Evolutionary conservation across 1,139 yeast species (phyloP).

Genomic region (Candida neerlandica): DNA sequence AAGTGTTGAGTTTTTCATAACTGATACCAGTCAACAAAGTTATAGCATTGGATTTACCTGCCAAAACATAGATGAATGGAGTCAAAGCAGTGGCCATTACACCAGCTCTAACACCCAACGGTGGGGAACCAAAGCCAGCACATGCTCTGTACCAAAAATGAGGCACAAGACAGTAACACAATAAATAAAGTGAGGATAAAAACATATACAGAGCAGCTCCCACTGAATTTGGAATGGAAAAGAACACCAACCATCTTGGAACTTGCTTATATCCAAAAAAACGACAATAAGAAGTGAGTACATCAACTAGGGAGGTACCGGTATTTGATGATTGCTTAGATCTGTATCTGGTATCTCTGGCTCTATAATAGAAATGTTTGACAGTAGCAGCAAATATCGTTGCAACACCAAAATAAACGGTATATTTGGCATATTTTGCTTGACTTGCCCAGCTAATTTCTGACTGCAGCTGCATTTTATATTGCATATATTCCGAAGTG

Average conservation of each 20-base stretch:
- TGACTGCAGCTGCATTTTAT: slow-evolving; percentile 35
- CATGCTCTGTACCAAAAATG: slow-evolving; percentile 61
- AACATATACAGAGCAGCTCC: slow-evolving; percentile 48
- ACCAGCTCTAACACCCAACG: slow-evolving; percentile 59
- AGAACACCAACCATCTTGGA: slow-evolving; percentile 36
- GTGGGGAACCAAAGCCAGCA: slow-evolving; percentile 64
- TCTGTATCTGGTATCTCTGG: slow-evolving; percentile 35
- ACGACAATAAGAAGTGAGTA: slow-evolving; percentile 44
- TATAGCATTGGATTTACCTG: slow-evolving; percentile 56
- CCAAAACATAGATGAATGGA: slow-evolving; percentile 52
- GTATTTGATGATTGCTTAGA: slow-evolving; percentile 13
- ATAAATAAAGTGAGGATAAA: slow-evolving; percentile 45
- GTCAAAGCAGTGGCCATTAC: slow-evolving; percentile 54
- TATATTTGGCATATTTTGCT: slow-evolving; percentile 44
- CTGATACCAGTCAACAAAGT: slow-evolving; percentile 56
- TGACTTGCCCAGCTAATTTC: slow-evolving; percentile 43
- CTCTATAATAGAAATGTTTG: slow-evolving; percentile 40
- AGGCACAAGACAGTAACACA: slow-evolving; percentile 50
- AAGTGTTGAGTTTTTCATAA: slow-evolving; percentile 55
- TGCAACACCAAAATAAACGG: slow-evolving; percentile 48
- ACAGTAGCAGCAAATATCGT: slow-evolving; percentile 39
- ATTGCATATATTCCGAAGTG: slow-evolving; percentile 27
- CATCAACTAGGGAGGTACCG: slow-evolving; percentile 26
- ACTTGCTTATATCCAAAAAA: slow-evolving; percentile 52
- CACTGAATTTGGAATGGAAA: slow-evolving; percentile 54